A percentile compares a stretch with the other conserved stretches of the same genome.
phyloP scores from a whole-genome alignment of 768 basidiomycete species.

The Lentinula lateritia region DNA sequence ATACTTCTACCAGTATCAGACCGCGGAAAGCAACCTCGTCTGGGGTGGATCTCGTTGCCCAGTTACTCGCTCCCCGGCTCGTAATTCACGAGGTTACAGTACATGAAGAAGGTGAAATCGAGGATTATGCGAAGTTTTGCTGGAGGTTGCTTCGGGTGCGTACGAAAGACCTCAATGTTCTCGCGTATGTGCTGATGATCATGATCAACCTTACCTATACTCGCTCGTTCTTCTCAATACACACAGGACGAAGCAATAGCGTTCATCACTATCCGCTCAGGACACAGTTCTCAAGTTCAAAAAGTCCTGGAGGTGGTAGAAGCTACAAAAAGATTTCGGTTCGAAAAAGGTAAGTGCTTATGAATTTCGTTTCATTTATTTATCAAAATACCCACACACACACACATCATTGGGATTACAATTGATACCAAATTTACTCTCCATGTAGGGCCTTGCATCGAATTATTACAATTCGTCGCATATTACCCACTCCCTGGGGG shows the following conservation, averaged over 20 bases:
- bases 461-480: conserved; percentile 70
- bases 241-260: conserved; percentile 73
- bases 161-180: too few species aligned
- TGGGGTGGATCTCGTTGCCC: conserved; percentile 63
- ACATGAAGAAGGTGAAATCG: conserved; percentile 53
- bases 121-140: conserved; percentile 70
- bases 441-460: conserved; percentile 37
- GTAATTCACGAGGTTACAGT: conserved; percentile 74
- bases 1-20: neutral
- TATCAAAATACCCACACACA: too few species aligned
- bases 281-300: conserved; percentile 56
- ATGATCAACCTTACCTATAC: too few species aligned
- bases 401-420: too few species aligned
- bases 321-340: conserved; percentile 65
- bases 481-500: conserved; percentile 42
- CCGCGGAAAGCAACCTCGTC: conserved; percentile 39
- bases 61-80: conserved; percentile 59
- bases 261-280: conserved; percentile 69
- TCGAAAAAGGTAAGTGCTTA: conserved; percentile 54
- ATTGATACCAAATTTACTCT: too few species aligned
- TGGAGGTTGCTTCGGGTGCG: conserved; percentile 53
- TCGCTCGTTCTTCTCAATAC: too few species aligned
- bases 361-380: too few species aligned
- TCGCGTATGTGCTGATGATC: too few species aligned
- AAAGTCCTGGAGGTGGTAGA: conserved; percentile 81